Evolutionary conservation across 306 rosid species (phyloP), one percentile per base, ranked within the genome.

Genomic region (Cyclanthera cordifolia): DNA sequence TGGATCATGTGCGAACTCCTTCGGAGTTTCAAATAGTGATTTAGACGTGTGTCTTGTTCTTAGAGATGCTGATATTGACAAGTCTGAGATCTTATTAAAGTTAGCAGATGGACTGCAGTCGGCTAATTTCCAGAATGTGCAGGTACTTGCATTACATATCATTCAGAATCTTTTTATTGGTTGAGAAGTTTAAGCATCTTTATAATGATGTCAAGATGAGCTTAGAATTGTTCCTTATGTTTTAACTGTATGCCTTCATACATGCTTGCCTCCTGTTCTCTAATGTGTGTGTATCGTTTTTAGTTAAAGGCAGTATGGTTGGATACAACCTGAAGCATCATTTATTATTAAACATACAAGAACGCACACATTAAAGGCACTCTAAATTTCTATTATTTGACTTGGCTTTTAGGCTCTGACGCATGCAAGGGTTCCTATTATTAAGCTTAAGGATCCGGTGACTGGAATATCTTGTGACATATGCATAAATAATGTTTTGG

Each of bases 1-100:
- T 82, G 99, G 99, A 75, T 93, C 99, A 6, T 90, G 99, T 81
- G 99, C 94, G 21, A 93, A 85, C 82, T 89, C 96, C 10, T 93
- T 93, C 67, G 99, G 90, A 2, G 94, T 93, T 74, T 93, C 96
- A 58, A 89, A 81, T 75, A 93, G 96, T 63, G 99, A 93, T 68
- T 77, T 93, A 76, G 99, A 93, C 80, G 88, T 90, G 74, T 93
- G 99, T 78, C 91, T 93, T 78, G 96, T 83, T 10, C 85, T 89
- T 77, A 86, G 83, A 61, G 91, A 82, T 27, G 75, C 80, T 45
- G 83, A 82, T 27, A n/a, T 84, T 45, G 87, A 90, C 76, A 93
- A 93, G 82, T 76, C 95, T n/a, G 85, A 90, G 81, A 63, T 93
- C 71, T 51, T 93, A 61, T 74, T 84, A 66, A 85, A 78, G 76